These are phyloP conservation scores for Elsinoe perseae DNA, from an alignment of 2,329 filamentous ascomycete genomes.

Conservation along the genomic window DNA sequence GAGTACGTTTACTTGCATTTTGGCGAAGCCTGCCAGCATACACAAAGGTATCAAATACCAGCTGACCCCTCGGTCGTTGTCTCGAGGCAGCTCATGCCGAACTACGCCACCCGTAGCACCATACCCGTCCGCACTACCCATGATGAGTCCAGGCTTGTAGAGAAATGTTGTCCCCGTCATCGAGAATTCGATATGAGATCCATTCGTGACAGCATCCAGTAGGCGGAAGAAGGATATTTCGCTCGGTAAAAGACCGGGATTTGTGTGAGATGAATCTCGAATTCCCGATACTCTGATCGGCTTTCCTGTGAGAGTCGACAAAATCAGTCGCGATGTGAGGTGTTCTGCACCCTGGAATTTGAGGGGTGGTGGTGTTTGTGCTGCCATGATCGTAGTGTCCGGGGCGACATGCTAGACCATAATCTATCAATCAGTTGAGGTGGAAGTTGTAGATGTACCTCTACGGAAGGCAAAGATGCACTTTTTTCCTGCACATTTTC, in stretches of 20 bases:
- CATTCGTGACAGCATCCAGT: slow-evolving; percentile 90
- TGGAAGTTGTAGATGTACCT: too few relatives aligned
- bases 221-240: slow-evolving; percentile 95
- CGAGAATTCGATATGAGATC: slow-evolving; percentile 87
- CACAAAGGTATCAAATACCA: slow-evolving; percentile 90
- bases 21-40: slow-evolving; percentile 85
- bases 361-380: slow-evolving; percentile 21
- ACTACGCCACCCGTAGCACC: slow-evolving; percentile 70
- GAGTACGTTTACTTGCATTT: slow-evolving; percentile 80
- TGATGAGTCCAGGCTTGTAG: slow-evolving; percentile 87
- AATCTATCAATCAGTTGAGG: neutral
- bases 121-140: slow-evolving; percentile 68
- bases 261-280: slow-evolving; percentile 73
- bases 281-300: slow-evolving; percentile 91
- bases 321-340: slow-evolving; percentile 74
- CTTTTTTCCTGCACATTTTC: neutral
- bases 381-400: neutral
- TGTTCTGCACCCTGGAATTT: slow-evolving; percentile 74
- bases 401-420: neutral
- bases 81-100: slow-evolving; percentile 68
- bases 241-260: slow-evolving; percentile 81
- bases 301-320: slow-evolving; percentile 83
- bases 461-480: neutral
- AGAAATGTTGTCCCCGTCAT: slow-evolving; percentile 91
- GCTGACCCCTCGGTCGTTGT: slow-evolving; percentile 71